These are phyloP conservation scores for Erodium trifolium DNA, from an alignment of 441 rosid genomes.

Conservation along the genomic window DNA sequence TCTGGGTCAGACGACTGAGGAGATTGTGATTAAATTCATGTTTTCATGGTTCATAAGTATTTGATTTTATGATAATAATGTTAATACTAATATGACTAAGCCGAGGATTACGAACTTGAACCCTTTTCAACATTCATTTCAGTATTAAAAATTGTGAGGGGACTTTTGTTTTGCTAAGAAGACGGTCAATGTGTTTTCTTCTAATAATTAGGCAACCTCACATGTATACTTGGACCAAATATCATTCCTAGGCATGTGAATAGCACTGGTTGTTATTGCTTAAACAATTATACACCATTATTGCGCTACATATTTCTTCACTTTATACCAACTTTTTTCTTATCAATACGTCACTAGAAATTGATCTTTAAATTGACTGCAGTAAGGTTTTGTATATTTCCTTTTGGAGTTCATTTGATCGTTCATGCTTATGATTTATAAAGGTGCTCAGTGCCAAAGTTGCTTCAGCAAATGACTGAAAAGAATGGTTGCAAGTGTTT, in stretches of 20 bases:
- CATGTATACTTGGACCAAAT: not conserved
- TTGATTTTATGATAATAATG: not conserved
- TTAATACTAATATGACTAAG: not conserved
- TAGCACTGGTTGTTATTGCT: not conserved
- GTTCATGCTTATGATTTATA: too few species aligned
- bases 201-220: not conserved
- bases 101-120: not conserved
- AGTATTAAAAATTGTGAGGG: not conserved
- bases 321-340: too few species aligned
- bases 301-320: not conserved
- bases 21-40: not conserved
- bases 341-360: not conserved
- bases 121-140: not conserved
- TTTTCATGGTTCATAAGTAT: not conserved
- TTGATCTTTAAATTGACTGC: too few species aligned
- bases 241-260: not conserved
- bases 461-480: too few species aligned
- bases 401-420: too few species aligned
- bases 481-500: too few species aligned
- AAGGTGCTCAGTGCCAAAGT: too few species aligned
- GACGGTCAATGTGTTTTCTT: not conserved
- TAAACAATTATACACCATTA: not conserved
- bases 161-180: not conserved
- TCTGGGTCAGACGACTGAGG: not conserved
- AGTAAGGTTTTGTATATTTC: too few species aligned